Conservation (phyloP, 208 protist genomes). For the Angomonas desouzai region DNA sequence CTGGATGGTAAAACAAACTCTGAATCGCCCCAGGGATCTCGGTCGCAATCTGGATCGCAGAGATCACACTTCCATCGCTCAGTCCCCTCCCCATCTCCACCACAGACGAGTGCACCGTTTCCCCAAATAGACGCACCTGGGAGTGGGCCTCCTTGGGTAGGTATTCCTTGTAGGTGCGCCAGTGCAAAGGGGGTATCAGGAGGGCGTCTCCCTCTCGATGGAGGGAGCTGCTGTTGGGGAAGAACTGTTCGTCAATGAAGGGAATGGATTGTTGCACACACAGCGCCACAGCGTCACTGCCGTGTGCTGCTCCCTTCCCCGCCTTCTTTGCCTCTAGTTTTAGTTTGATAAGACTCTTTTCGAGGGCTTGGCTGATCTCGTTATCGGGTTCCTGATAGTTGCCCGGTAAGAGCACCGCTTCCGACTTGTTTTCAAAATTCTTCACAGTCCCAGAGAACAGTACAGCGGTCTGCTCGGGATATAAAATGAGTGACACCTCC, state of each 20-base stretch:
- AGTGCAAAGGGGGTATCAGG: conserved; percentile 30
- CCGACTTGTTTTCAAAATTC: conserved; percentile 33
- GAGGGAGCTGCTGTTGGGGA: conserved; percentile 33
- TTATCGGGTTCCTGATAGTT: conserved; percentile 2
- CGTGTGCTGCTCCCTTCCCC: conserved; percentile 17
- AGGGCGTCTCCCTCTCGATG: conserved; percentile 15
- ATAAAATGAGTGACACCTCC: conserved; percentile 33
- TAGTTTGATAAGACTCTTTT: neutral
- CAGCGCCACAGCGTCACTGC: conserved; percentile 16
- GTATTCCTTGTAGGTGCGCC: conserved; percentile 41
- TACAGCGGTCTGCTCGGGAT: conserved; percentile 38
- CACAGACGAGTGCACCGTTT: conserved; percentile 25
- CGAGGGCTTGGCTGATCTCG: conserved; percentile 1
- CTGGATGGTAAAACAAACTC: conserved; percentile 44
- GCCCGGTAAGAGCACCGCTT: conserved; percentile 20
- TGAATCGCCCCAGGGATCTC: conserved; percentile 25
- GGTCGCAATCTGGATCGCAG: conserved; percentile 31
- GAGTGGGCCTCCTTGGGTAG: conserved; percentile 22
- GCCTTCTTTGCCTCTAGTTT: conserved; percentile 5
- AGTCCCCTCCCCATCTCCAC: conserved; percentile 27
- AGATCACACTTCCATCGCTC: conserved; percentile 43
- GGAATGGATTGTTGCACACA: conserved; percentile 33
- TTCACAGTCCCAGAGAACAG: conserved; percentile 45
- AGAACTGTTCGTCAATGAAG: conserved; percentile 57
- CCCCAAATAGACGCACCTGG: conserved; percentile 54